phyloP scores from a whole-genome alignment of 306 rosid genomes.

The Quercus wislizeni region DNA sequence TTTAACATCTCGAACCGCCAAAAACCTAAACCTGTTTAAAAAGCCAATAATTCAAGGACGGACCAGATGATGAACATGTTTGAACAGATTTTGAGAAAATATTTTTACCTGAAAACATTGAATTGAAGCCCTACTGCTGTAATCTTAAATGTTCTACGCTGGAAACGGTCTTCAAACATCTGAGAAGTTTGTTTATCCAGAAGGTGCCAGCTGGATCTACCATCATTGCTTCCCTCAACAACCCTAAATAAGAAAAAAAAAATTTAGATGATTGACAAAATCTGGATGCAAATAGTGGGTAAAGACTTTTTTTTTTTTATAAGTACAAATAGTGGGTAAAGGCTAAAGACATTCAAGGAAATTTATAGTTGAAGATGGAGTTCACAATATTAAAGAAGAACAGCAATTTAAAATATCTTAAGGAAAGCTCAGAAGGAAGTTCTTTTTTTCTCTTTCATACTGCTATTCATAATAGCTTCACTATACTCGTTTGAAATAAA shows the following conservation, averaged over 20 bases:
- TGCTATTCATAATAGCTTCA: neutral
- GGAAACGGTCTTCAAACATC: conserved; percentile 61
- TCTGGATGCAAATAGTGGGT: neutral
- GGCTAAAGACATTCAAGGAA: neutral
- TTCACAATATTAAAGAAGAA: neutral
- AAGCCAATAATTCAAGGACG: neutral
- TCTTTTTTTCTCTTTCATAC: neutral
- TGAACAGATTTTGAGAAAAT: neutral
- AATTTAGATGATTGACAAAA: neutral
- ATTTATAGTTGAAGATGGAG: neutral
- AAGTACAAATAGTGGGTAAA: neutral
- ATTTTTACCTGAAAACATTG: conserved; percentile 62
- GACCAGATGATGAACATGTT: neutral
- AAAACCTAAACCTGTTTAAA: conserved; percentile 68
- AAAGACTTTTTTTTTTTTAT: no score
- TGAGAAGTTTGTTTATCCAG: conserved; percentile 70
- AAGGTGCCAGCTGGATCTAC: conserved; percentile 66
- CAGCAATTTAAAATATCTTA: neutral
- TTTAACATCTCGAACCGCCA: conserved; percentile 50
- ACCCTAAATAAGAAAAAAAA: conserved; percentile 46
- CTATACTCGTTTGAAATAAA: neutral
- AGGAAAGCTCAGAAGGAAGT: neutral
- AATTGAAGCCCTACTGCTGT: conserved; percentile 38
- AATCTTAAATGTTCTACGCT: conserved; percentile 52
- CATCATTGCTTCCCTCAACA: conserved; percentile 81